Percentiles rank a stretch among this genome's conserved stretches.
Evolutionary conservation across 257 asterid species (phyloP).

Genomic region (Nicotiana knightiana): DNA sequence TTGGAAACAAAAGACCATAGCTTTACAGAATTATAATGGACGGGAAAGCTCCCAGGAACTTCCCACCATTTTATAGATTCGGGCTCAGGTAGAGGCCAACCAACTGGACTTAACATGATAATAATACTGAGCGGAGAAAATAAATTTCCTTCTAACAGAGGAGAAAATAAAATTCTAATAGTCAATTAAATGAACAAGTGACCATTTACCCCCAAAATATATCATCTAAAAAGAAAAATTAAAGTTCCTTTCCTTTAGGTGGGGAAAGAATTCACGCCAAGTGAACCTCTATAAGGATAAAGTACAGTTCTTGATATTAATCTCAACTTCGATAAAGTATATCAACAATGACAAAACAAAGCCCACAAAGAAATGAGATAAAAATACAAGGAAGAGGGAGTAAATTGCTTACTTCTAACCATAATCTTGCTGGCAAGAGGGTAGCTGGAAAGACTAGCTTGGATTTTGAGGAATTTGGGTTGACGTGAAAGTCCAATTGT

Average conservation of each 20-base stretch:
- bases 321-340: no score
- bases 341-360: no score
- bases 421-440: conserved; percentile 64
- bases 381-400: background rate
- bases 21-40: background rate
- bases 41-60: background rate
- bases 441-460: conserved; percentile 27
- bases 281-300: background rate
- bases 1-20: background rate
- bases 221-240: no score
- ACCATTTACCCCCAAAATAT: background rate
- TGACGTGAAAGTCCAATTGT: background rate
- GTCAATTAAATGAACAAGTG: background rate
- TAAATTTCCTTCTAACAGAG: background rate
- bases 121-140: background rate
- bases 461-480: conserved; percentile 13
- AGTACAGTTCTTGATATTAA: background rate
- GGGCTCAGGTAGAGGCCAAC: background rate
- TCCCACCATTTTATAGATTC: background rate
- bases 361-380: background rate
- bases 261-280: background rate
- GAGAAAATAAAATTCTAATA: background rate
- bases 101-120: background rate
- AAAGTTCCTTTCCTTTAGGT: background rate
- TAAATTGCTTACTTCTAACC: conserved; percentile 41